Evolutionary conservation across 768 basidiomycete species (phyloP).

Genomic region (Brasilioporus rufonigricans): DNA sequence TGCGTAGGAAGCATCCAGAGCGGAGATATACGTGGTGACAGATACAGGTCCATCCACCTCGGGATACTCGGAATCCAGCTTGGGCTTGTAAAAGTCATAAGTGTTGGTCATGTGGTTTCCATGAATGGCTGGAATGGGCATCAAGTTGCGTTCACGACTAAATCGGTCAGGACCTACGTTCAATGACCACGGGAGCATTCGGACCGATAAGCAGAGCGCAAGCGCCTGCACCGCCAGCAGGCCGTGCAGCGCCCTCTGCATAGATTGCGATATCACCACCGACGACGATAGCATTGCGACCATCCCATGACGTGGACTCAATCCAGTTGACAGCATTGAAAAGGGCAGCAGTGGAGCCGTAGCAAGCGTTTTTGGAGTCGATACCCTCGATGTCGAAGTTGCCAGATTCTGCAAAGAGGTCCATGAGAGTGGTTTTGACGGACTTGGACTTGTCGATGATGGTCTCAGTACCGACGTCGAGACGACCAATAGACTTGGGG

Average conservation of each 20-base stretch:
- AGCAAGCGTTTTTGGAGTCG: slow-evolving; percentile 99
- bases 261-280: slow-evolving; percentile 98
- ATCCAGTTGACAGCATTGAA: slow-evolving; percentile 99
- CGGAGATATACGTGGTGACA: slow-evolving; percentile 91
- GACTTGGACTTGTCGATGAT: slow-evolving; percentile 99
- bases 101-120: slow-evolving; percentile 97
- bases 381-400: slow-evolving; percentile 99
- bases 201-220: slow-evolving; percentile 95
- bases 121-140: slow-evolving; percentile 68
- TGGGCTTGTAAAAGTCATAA: slow-evolving; percentile 99
- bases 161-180: slow-evolving; percentile 62
- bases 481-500: slow-evolving; percentile 93
- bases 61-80: slow-evolving; percentile 92
- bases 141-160: slow-evolving; percentile 6
- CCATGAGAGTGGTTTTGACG: slow-evolving; percentile 98
- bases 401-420: slow-evolving; percentile 88
- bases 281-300: slow-evolving; percentile 95
- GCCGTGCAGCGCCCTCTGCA: slow-evolving; percentile 91
- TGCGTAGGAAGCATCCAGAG: slow-evolving; percentile 86
- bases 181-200: slow-evolving; percentile 90
- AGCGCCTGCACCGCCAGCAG: slow-evolving; percentile 96
- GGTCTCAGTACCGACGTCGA: slow-evolving; percentile 98
- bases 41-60: slow-evolving; percentile 97
- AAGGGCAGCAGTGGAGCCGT: slow-evolving; percentile 96
- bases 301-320: slow-evolving; percentile 95